Conservation (phyloP, 73 alveolate genomes). For the Paramecium caudatum region DNA sequence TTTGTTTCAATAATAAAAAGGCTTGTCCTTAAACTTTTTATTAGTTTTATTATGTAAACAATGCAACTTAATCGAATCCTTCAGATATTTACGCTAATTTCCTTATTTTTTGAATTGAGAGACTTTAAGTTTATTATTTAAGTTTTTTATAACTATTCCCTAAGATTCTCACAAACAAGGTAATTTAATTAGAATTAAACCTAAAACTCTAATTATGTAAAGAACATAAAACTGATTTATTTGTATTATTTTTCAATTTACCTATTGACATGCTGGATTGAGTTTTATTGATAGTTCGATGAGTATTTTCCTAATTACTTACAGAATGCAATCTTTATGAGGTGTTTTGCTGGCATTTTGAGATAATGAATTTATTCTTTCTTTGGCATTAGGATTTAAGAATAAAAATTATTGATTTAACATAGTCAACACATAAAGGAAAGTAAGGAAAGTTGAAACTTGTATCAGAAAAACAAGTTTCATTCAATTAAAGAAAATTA, state of each 20-base stretch:
- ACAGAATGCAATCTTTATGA: not conserved
- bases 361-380: not conserved
- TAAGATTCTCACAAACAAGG: not conserved
- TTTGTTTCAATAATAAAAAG: too few relatives aligned
- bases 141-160: too few relatives aligned
- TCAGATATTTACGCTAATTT: too few relatives aligned
- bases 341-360: not conserved
- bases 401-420: not conserved
- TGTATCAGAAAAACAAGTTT: not conserved
- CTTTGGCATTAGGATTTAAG: not conserved
- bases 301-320: not conserved
- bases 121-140: too few relatives aligned
- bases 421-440: constrained; percentile 7
- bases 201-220: not conserved
- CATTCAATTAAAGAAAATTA: not conserved
- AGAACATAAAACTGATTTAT: not conserved
- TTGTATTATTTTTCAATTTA: not conserved
- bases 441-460: not conserved
- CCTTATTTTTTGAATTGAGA: too few relatives aligned
- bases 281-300: not conserved
- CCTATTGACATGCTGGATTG: constrained; percentile 25
- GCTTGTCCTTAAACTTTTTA: too few relatives aligned
- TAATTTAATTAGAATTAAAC: not conserved
- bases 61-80: too few relatives aligned
- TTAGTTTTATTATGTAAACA: too few relatives aligned